Evolutionary conservation across 768 basidiomycete species (phyloP), one percentile per base, ranked within the genome.

Genomic region (Suillus alpinus): DNA sequence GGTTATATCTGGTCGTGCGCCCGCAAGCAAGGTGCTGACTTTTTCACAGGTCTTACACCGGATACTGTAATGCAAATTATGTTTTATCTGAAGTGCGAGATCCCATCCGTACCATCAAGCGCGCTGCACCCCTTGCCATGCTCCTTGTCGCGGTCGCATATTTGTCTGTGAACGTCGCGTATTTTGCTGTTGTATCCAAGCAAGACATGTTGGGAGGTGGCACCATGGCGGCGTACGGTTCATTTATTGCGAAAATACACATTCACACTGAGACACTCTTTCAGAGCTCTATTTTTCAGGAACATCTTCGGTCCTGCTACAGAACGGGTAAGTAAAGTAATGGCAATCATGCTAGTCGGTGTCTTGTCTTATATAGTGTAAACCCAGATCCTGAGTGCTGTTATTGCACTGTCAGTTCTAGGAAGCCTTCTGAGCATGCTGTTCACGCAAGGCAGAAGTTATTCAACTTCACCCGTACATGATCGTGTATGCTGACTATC

Each of bases 41-140:
- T 13, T 23, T 58, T 16, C 37, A 12, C 44, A 89, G 88, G 88
- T 86, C 87, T 0, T 89, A 85, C 67, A 79, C 82, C 51, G 90
- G 90, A 0, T 92, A 90, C 68, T 82, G 84, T 2, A 89, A 87
- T 60, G 88, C 88, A 9, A 90, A 91, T 67, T 90, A 89, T 63
- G 86, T 85, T 0, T 75, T 92, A 5, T 88, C 87, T 4, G 89
- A 92, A 67, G 78, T 89, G 6, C 80, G 79, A 26, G 81, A 91
- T 63, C 91, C 89, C 1, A 80, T 91, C 4, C 78, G 81, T 43
- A 91, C 89, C 1, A 82, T 92, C 68, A 89, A 86, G 66, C 76
- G 81, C 10, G 91, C 89, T 0, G 87, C 86, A 1, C 88, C 89
- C 0, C 67, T 88, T 3, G 88, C 87, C 0, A 81, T 91, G 78